Evolutionary conservation across 2,329 filamentous ascomycete genomes (phyloP).

Genomic region (Stylonectria norvegica): DNA sequence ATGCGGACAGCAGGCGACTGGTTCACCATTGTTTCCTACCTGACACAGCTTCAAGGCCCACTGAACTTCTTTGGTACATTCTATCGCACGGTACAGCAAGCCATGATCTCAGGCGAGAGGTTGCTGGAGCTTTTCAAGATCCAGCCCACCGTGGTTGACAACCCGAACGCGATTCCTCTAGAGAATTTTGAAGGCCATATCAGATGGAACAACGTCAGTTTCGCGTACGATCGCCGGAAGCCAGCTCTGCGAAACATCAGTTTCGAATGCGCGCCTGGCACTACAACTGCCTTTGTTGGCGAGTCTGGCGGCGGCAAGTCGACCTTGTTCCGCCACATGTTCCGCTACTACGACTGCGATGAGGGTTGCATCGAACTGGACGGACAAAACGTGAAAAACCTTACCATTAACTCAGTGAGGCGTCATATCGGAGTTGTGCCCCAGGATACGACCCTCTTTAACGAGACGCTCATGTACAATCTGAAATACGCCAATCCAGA

Average conservation of each 20-base stretch:
- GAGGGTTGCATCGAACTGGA: constrained; percentile 81
- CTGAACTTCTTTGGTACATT: constrained; percentile 91
- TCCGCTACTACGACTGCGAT: constrained; percentile 89
- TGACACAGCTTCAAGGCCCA: constrained; percentile 75
- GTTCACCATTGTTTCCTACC: constrained; percentile 70
- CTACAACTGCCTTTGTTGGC: constrained; percentile 91
- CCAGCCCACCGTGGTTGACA: constrained; percentile 84
- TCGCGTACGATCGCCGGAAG: constrained; percentile 84
- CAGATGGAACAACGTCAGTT: constrained; percentile 82
- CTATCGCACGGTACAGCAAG: constrained; percentile 91
- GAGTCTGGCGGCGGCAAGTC: constrained; percentile 97
- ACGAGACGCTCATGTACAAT: constrained; percentile 93
- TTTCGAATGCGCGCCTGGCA: constrained; percentile 84
- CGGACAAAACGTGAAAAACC: constrained; percentile 74
- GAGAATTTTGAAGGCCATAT: constrained; percentile 74
- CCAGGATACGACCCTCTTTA: constrained; percentile 93
- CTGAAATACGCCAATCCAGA: constrained; percentile 81
- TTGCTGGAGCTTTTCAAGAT: constrained; percentile 96
- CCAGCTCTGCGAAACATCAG: constrained; percentile 78
- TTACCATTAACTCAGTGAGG: constrained; percentile 92
- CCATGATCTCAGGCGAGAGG: constrained; percentile 95
- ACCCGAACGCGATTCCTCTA: constrained; percentile 60
- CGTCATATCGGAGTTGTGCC: constrained; percentile 92
- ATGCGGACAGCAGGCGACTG: constrained; percentile 67
- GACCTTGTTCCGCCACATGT: constrained; percentile 90